Evolutionary conservation across 768 basidiomycete species (phyloP).

Genomic region (Leccinum truebloodii): DNA sequence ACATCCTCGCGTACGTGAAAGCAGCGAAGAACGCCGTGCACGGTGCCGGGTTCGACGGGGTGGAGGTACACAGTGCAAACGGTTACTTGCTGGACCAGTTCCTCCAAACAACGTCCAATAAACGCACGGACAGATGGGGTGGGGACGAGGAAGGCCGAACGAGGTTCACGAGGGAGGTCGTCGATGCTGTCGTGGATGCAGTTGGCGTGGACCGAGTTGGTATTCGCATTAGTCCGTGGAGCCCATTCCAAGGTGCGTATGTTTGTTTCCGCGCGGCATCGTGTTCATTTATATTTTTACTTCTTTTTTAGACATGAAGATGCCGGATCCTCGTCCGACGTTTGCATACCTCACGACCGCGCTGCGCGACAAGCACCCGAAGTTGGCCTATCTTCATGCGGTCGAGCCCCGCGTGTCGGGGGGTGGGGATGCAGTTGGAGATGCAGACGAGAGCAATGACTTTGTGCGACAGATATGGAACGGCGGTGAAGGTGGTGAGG

Average conservation of each 20-base stretch:
- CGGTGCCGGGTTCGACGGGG: slow-evolving; percentile 45
- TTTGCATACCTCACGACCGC: too few species aligned
- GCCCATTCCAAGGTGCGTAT: slow-evolving; percentile 37
- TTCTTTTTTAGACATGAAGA: slow-evolving; percentile 43
- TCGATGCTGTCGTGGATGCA: slow-evolving; percentile 49
- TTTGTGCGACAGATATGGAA: slow-evolving; percentile 43
- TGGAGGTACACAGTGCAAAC: slow-evolving; percentile 45
- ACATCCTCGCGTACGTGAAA: slow-evolving; percentile 25
- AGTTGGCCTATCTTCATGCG: too few species aligned
- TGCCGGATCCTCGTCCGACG: slow-evolving; percentile 44
- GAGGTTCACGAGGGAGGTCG: slow-evolving; percentile 55
- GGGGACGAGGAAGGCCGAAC: slow-evolving; percentile 50
- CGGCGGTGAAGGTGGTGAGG: slow-evolving; percentile 19
- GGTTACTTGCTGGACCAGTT: slow-evolving; percentile 31
- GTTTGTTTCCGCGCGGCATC: background rate
- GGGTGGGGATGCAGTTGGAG: too few species aligned
- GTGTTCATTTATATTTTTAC: background rate
- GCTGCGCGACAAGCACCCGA: too few species aligned
- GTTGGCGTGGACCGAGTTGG: slow-evolving; percentile 54
- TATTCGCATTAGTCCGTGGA: slow-evolving; percentile 61
- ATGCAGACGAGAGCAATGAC: slow-evolving; percentile 7
- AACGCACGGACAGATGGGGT: background rate
- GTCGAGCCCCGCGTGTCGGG: too few species aligned
- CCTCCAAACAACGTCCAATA: background rate
- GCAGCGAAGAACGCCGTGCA: slow-evolving; percentile 29